Evolutionary conservation across 1,139 yeast species (phyloP).

Genomic region (Arxiozyma bovina): DNA sequence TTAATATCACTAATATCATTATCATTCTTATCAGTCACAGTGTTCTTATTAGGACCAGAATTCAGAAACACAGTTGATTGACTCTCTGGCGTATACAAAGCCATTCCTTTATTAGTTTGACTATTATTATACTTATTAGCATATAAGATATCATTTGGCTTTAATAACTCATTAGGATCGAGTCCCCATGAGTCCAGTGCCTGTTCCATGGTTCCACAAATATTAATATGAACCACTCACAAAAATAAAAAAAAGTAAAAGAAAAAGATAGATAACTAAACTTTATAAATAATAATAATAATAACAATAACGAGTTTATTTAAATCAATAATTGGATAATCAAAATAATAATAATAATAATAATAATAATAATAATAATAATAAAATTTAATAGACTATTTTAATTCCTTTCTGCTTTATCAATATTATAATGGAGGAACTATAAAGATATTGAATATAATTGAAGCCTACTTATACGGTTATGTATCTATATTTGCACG

Average conservation of each 20-base stretch:
- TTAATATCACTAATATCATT: neutral
- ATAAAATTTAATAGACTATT: no score
- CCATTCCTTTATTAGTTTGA: neutral
- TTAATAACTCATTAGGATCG: conserved; percentile 7
- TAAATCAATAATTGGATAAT: no score
- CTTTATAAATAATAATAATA: neutral
- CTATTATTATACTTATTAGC: neutral
- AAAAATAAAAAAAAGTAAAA: no score
- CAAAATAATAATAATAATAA: neutral
- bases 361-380: no score
- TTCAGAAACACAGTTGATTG: neutral
- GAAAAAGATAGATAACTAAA: no score
- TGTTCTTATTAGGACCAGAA: neutral
- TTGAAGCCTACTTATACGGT: neutral
- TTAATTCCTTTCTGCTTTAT: neutral
- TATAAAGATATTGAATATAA: no score
- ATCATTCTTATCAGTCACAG: neutral
- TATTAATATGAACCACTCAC: no score
- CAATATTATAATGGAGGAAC: no score
- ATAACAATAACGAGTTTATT: no score
- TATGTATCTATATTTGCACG: neutral
- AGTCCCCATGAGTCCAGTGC: conserved; percentile 10
- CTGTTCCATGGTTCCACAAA: conserved; percentile 1
- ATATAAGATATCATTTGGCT: neutral
- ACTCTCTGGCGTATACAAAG: conserved; percentile 2